phyloP scores from a whole-genome alignment of 78 protist species.

The Dictyostelium brefeldianum region DNA sequence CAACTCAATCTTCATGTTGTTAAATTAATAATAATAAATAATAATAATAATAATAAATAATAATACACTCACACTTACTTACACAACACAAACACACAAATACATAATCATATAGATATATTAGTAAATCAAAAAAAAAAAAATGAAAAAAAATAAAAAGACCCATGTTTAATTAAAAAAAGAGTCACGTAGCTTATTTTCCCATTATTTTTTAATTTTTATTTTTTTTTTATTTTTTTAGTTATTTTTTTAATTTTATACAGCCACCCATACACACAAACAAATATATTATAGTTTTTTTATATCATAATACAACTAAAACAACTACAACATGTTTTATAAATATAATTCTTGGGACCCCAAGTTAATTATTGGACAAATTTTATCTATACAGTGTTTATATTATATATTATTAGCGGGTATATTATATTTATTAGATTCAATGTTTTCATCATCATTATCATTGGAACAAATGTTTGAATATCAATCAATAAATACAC shows the following conservation, averaged over 20 bases:
- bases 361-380: conserved; percentile 74
- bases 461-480: conserved; percentile 68
- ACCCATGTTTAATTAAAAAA: no score
- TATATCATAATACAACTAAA: no score
- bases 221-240: neutral
- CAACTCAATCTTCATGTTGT: conserved; percentile 48
- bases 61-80: no score
- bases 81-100: no score
- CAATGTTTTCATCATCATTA: conserved; percentile 21
- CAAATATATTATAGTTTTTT: no score
- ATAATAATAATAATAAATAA: neutral
- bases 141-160: neutral
- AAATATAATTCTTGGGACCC: conserved; percentile 79
- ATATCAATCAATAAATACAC: conserved; percentile 12
- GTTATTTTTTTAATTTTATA: no score
- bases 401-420: conserved; percentile 54
- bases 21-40: conserved; percentile 5
- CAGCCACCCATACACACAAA: no score
- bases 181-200: neutral
- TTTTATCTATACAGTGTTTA: conserved; percentile 71
- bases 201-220: neutral
- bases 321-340: conserved; percentile 47
- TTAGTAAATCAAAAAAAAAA: neutral
- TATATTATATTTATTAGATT: conserved; percentile 51
- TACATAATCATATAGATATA: no score